Percentiles rank a stretch among this genome's conserved stretches.
Evolutionary conservation across 2,329 filamentous ascomycete species (phyloP).

Genomic region (Calonectria pseudoturangicola): DNA sequence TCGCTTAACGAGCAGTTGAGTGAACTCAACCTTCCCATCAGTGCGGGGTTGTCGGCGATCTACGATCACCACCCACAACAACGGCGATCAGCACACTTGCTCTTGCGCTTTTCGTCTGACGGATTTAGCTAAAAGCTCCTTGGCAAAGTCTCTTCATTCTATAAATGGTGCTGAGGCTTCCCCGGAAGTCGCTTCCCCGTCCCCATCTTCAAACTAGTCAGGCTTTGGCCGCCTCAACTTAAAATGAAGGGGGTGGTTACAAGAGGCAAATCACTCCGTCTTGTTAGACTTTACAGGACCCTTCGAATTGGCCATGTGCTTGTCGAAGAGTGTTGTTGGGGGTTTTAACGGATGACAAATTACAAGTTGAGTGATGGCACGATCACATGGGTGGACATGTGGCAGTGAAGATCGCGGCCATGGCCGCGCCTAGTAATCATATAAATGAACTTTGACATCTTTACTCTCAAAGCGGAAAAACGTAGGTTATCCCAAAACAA

Average conservation of each 20-base stretch:
- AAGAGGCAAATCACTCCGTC: neutral
- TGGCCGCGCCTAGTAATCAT: too few relatives aligned
- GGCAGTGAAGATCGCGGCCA: neutral
- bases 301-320: neutral
- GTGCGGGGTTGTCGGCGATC: conserved; percentile 25
- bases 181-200: conserved; percentile 11
- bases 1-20: conserved; percentile 12
- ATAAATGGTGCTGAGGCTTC: neutral
- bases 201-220: neutral
- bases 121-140: neutral
- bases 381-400: neutral
- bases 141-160: conserved; percentile 10
- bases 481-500: too few relatives aligned
- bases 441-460: too few relatives aligned
- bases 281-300: neutral
- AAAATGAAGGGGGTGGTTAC: neutral
- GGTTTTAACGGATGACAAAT: neutral
- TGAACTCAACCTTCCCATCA: conserved; percentile 19
- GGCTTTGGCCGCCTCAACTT: conserved; percentile 3
- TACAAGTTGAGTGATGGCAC: neutral
- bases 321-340: neutral
- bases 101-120: neutral
- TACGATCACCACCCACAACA: neutral
- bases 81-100: conserved; percentile 20
- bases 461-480: too few relatives aligned